These are phyloP conservation scores for Rhodotorula sp. DNA, from an alignment of 1,284 basidiomycete genomes.

Conservation along the genomic window DNA sequence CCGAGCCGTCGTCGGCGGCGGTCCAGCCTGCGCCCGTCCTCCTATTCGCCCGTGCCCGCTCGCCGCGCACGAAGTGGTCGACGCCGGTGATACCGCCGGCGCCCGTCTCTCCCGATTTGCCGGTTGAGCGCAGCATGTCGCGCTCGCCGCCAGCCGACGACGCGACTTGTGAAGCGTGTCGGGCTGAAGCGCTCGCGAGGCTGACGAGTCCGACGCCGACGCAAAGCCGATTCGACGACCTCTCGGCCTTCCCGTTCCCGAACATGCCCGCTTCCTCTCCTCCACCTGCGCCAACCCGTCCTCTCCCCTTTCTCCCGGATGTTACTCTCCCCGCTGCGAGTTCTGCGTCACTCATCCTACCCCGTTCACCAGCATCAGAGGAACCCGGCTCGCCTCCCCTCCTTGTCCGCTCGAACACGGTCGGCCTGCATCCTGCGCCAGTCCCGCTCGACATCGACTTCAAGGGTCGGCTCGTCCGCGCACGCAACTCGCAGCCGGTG, in stretches of 20 bases:
- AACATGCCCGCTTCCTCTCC: background rate
- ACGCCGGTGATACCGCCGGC: background rate
- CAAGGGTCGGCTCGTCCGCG: constrained; percentile 20
- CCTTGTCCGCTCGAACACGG: constrained; percentile 21
- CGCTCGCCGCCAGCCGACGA: constrained; percentile 8
- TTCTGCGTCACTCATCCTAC: constrained; percentile 16
- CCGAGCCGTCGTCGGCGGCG: background rate
- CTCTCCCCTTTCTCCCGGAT: constrained; percentile 1
- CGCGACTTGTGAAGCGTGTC: background rate
- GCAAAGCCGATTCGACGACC: constrained; percentile 7
- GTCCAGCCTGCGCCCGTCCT: background rate
- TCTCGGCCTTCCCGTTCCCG: constrained; percentile 27
- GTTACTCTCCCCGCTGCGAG: background rate
- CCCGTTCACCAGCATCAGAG: background rate
- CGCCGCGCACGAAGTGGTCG: background rate
- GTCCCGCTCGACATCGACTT: constrained; percentile 34
- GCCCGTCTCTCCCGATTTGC: background rate
- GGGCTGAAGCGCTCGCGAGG: constrained; percentile 22
- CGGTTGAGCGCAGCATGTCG: background rate
- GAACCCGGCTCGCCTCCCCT: constrained; percentile 1
- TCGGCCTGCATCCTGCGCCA: constrained; percentile 17
- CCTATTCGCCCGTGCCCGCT: background rate
- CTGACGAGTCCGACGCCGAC: constrained; percentile 28
- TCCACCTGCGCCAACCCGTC: constrained; percentile 1
- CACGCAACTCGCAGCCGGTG: constrained; percentile 12